These are phyloP conservation scores for Xerocomus minutiporus DNA, from an alignment of 1,284 basidiomycete species.

Conservation along the genomic window DNA sequence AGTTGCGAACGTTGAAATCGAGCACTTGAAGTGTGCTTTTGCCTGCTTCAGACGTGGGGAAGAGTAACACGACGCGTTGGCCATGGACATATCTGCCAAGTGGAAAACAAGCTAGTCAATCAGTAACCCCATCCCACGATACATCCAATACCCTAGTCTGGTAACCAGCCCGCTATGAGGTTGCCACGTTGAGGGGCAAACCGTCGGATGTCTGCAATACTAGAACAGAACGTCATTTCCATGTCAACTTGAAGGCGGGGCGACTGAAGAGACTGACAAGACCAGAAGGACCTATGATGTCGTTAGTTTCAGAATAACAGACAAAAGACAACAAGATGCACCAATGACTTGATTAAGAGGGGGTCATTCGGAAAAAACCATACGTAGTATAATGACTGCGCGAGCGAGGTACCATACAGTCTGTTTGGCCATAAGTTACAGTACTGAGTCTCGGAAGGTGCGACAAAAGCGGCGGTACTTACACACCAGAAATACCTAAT, in stretches of 20 bases:
- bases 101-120: neutral
- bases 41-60: slow-evolving; percentile 12
- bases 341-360: slow-evolving; percentile 6
- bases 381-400: slow-evolving; percentile 5
- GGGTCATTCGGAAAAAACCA: slow-evolving; percentile 8
- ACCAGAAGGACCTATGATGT: slow-evolving; percentile 7
- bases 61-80: slow-evolving; percentile 35
- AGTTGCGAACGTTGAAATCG: slow-evolving; percentile 25
- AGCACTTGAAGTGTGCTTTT: slow-evolving; percentile 1
- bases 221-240: neutral
- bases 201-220: slow-evolving; percentile 1
- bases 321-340: neutral
- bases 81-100: slow-evolving; percentile 44
- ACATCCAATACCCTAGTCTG: no score
- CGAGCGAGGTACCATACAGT: slow-evolving; percentile 11
- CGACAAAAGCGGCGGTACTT: neutral
- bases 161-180: no score
- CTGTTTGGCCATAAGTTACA: neutral
- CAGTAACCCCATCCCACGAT: no score
- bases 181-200: no score
- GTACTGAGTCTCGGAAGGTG: no score
- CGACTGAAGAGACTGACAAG: slow-evolving; percentile 1
- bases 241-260: neutral
- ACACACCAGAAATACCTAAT: slow-evolving; percentile 1
- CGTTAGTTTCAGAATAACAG: neutral